Evolutionary conservation across 2,329 filamentous ascomycete species (phyloP).

Genomic region (Penicillium paneum): DNA sequence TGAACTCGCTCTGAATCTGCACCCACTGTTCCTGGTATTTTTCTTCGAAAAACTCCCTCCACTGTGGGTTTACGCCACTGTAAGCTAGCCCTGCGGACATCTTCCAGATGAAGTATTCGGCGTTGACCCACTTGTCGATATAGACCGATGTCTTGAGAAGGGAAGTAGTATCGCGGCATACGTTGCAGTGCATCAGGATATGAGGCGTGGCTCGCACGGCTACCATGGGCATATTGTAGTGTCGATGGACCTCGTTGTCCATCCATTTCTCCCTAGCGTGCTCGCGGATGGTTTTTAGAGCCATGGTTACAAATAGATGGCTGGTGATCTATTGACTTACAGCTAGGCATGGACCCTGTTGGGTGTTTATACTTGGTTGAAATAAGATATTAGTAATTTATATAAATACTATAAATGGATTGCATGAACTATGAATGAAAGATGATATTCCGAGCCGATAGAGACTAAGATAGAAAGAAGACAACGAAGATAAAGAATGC

Average conservation of each 20-base stretch:
- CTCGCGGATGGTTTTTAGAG: background rate
- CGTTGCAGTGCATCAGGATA: background rate
- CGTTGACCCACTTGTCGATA: conserved; percentile 1
- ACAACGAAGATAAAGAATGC: background rate
- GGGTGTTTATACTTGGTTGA: background rate
- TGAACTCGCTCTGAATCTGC: background rate
- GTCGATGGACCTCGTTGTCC: background rate
- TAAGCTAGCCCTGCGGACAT: conserved; percentile 1
- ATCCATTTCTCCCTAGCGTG: background rate
- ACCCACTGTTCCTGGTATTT: background rate
- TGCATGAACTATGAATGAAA: background rate
- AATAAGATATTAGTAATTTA: background rate
- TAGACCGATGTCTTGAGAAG: background rate
- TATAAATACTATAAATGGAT: background rate
- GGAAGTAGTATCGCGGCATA: background rate
- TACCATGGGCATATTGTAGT: conserved; percentile 2
- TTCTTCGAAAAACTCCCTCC: background rate
- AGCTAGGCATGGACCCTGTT: background rate
- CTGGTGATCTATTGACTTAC: background rate
- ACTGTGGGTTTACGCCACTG: background rate
- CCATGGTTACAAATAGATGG: background rate
- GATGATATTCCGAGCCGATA: too few species aligned
- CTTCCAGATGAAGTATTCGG: conserved; percentile 8
- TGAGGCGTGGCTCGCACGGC: background rate
- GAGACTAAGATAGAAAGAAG: background rate